phyloP scores from a whole-genome alignment of 2,329 filamentous ascomycete genomes.

The Apiospora sp. region DNA sequence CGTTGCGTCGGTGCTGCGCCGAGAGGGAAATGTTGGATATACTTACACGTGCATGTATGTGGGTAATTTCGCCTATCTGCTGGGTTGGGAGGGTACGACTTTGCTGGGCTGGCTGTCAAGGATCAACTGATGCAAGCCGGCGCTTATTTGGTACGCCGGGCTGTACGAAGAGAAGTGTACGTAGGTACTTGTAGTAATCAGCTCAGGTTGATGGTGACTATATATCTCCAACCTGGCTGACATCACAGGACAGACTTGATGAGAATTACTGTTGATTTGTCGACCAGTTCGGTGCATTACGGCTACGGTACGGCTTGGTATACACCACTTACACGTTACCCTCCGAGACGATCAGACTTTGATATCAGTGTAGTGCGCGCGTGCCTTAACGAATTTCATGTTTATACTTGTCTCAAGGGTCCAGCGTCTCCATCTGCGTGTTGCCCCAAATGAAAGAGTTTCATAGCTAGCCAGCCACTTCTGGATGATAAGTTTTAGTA shows the following conservation, averaged over 20 bases:
- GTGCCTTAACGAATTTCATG: background rate
- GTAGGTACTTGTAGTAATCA: background rate
- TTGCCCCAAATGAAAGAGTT: background rate
- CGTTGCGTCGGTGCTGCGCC: background rate
- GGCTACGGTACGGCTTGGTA: background rate
- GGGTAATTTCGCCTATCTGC: conserved; percentile 7
- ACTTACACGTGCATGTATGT: background rate
- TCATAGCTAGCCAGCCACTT: background rate
- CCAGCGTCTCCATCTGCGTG: background rate
- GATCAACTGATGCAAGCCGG: background rate
- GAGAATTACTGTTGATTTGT: background rate
- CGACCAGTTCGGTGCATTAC: background rate
- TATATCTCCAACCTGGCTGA: too few relatives aligned
- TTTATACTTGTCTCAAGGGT: background rate
- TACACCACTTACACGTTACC: background rate
- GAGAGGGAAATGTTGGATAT: background rate
- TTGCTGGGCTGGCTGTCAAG: background rate
- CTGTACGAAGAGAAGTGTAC: background rate
- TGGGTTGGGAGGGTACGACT: background rate
- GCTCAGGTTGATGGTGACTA: background rate
- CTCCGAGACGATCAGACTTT: background rate
- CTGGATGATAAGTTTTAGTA: conserved; percentile 8
- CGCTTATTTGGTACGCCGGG: background rate
- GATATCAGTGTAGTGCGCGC: background rate
- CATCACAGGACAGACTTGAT: too few relatives aligned